These are phyloP conservation scores for Neurospora sp. DNA, from an alignment of 495 filamentous ascomycete species.

Conservation along the genomic window DNA sequence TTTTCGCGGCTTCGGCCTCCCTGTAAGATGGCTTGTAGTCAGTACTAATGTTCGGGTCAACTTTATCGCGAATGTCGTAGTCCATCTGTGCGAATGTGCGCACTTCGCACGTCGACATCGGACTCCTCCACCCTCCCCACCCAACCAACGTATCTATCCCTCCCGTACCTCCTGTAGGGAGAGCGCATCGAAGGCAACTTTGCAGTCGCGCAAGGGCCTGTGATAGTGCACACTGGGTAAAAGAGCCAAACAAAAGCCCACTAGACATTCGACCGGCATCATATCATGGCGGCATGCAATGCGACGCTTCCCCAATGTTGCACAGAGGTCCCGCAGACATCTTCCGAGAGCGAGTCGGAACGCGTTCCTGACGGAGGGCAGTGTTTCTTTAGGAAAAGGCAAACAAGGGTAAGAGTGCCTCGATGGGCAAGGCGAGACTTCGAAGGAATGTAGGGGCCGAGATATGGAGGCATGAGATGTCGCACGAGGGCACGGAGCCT, in stretches of 20 bases:
- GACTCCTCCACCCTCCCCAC: not conserved
- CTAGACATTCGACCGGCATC: not conserved
- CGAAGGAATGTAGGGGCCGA: not conserved
- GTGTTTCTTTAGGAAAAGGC: not conserved
- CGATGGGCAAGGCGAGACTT: not conserved
- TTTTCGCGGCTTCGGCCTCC: conserved; percentile 77
- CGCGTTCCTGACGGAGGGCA: not conserved
- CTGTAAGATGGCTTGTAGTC: conserved; percentile 29
- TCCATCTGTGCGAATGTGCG: not conserved
- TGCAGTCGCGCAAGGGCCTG: not conserved
- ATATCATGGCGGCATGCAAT: not conserved
- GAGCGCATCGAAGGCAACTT: not conserved
- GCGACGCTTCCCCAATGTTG: not conserved
- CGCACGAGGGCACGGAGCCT: not conserved
- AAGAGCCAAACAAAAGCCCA: not conserved
- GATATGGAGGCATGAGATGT: not conserved
- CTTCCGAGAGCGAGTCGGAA: not conserved
- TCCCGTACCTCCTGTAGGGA: not conserved
- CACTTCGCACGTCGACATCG: not conserved
- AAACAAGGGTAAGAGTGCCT: not conserved
- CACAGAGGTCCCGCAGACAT: not conserved
- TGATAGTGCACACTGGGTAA: not conserved
- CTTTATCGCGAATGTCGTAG: conserved; percentile 1
- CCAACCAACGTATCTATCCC: not conserved
- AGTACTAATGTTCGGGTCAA: not conserved